Evolutionary conservation across 2,329 filamentous ascomycete species (phyloP), one percentile per base, ranked within the genome.

Genomic region (Diaporthe citrichinensis): DNA sequence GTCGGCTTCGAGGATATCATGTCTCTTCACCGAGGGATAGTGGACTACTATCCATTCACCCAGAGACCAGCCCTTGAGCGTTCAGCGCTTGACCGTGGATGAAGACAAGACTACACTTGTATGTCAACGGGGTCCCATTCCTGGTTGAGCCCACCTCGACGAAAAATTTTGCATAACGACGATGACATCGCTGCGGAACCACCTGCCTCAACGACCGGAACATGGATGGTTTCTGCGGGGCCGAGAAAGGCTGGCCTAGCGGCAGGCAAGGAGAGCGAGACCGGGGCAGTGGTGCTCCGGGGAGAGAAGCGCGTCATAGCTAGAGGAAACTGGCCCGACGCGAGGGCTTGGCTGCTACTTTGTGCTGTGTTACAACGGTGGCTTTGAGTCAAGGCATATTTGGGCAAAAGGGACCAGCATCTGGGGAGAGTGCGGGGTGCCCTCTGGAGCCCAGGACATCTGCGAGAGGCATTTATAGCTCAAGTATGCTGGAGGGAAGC

Each of bases 321-420:
- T 12, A 39, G 49, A 69, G 14, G 49, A 15, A 55, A 15, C 46
- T 36, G n/a, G 23, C 44, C 65, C 34, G 23, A 49, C 31, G 31
- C n/a, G 65, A 55, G 49, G 65, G 15, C 65, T 69, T 69, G 65
- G 65, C 65, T 69, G 62, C 23, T 68, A 41, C 44, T 53, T 53
- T 51, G 65, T 55, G 65, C 15, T 39, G n/a, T 53, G n/a, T 28
- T 55, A 34, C 34, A 20, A 55, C n/a, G n/a, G 34, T 34, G 36
- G 34, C 65, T 28, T 51, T 34, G 65, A 55, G 65, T 69, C 65
- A 69, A 41, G 65, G n/a, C 49, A 53, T 49, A n/a, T 55, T 55
- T 55, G 46, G 65, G 65, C 49, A 28, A n/a, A 55, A 5, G 49
- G 23, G n/a, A 31, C 17, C 49, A 41, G 49, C 44, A 53, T 41